These are phyloP conservation scores for Chaetomium sp. DNA, from an alignment of 2,329 filamentous ascomycete genomes.

Conservation along the genomic window DNA sequence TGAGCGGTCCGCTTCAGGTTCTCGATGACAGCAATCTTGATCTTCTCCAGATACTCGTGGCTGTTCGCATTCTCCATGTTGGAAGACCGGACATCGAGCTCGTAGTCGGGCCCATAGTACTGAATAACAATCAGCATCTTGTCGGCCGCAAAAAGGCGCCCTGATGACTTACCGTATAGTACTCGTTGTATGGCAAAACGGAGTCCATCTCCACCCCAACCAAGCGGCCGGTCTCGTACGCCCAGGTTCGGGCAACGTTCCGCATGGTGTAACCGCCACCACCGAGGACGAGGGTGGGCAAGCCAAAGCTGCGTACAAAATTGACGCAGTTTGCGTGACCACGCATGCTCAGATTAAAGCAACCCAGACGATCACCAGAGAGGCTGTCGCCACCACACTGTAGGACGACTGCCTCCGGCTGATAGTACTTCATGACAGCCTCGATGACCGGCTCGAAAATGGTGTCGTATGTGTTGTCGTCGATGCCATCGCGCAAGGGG, in stretches of 20 bases:
- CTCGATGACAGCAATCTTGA: slow-evolving; percentile 79
- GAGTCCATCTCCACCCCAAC: slow-evolving; percentile 80
- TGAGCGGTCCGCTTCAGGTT: slow-evolving; percentile 85
- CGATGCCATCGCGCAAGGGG: slow-evolving; percentile 87
- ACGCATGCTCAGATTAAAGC: slow-evolving; percentile 96
- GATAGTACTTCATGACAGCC: slow-evolving; percentile 83
- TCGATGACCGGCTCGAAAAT: slow-evolving; percentile 91
- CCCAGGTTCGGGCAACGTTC: slow-evolving; percentile 96
- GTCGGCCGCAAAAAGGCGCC: background rate
- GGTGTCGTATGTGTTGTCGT: slow-evolving; percentile 83
- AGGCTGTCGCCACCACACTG: slow-evolving; percentile 96
- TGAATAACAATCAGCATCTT: slow-evolving; percentile 45
- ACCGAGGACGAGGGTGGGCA: slow-evolving; percentile 89
- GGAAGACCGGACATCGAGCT: slow-evolving; percentile 83
- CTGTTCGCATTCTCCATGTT: slow-evolving; percentile 93
- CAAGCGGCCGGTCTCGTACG: slow-evolving; percentile 89
- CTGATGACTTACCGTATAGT: slow-evolving; percentile 67
- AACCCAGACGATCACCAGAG: slow-evolving; percentile 89
- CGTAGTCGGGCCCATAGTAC: slow-evolving; percentile 90
- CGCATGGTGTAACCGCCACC: slow-evolving; percentile 97
- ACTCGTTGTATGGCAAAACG: slow-evolving; percentile 93
- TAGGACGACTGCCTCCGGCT: slow-evolving; percentile 87
- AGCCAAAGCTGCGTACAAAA: slow-evolving; percentile 81
- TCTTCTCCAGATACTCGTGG: slow-evolving; percentile 76
- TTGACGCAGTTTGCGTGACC: slow-evolving; percentile 94